Evolutionary conservation across 129 eudicot species (phyloP).

Genomic region (Sambucus nigra): DNA sequence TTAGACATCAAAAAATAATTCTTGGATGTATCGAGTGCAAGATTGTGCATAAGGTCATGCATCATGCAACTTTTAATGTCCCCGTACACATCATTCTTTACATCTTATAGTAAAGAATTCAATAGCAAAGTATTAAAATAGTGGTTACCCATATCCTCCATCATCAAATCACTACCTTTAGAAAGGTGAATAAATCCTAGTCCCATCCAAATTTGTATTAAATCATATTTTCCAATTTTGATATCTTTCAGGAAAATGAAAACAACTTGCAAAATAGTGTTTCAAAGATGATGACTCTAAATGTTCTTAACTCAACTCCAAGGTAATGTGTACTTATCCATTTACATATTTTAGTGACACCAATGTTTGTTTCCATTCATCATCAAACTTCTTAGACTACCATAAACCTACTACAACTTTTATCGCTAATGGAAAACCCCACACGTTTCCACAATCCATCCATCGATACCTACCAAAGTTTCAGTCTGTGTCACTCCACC

Average conservation of each 20-base stretch:
- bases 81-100: background rate
- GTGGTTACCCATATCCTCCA: conserved; percentile 12
- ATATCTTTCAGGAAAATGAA: conserved; percentile 12
- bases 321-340: background rate
- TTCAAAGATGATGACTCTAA: conserved; percentile 10
- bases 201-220: conserved; percentile 28
- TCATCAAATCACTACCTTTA: background rate
- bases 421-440: conserved; percentile 26
- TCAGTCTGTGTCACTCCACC: background rate
- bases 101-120: conserved; percentile 15
- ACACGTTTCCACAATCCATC: conserved; percentile 12
- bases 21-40: conserved; percentile 3
- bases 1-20: background rate
- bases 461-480: background rate
- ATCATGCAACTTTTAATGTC: background rate
- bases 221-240: background rate
- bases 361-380: conserved; percentile 13
- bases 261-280: conserved; percentile 22
- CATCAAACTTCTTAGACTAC: background rate
- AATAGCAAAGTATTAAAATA: conserved; percentile 9
- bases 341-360: conserved; percentile 1
- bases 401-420: conserved; percentile 2
- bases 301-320: conserved; percentile 19
- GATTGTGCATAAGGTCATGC: conserved; percentile 31
- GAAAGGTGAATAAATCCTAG: conserved; percentile 14